phyloP scores from a whole-genome alignment of 345 rosid species.

The Gossypium stocksii region DNA sequence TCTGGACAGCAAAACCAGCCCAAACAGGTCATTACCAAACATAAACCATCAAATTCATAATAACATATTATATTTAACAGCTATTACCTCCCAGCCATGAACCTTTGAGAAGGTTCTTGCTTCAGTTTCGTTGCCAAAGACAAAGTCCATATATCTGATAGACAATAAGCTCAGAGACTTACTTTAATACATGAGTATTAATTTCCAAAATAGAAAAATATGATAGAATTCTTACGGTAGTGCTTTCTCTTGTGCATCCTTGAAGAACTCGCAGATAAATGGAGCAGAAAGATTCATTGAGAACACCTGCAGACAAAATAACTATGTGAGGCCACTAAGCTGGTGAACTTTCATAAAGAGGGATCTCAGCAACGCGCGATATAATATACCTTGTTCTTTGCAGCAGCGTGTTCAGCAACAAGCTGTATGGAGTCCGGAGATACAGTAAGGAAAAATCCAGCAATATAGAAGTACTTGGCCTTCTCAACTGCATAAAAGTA shows the following conservation, averaged over 20 bases:
- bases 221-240: conserved; percentile 54
- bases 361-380: neutral
- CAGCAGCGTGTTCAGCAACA: conserved; percentile 91
- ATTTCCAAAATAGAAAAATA: neutral
- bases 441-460: conserved; percentile 96
- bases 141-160: conserved; percentile 74
- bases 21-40: conserved; percentile 8
- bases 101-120: conserved; percentile 87
- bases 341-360: neutral
- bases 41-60: neutral
- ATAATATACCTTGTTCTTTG: conserved; percentile 69
- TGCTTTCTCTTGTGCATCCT: conserved; percentile 70
- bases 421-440: conserved; percentile 86
- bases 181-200: neutral
- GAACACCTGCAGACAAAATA: conserved; percentile 50
- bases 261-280: conserved; percentile 95
- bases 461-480: conserved; percentile 83
- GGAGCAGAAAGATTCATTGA: conserved; percentile 96
- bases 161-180: neutral
- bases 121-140: conserved; percentile 95
- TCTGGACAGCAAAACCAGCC: conserved; percentile 35
- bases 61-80: conserved; percentile 1
- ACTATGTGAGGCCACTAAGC: conserved; percentile 7
- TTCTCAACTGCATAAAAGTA: conserved; percentile 60
- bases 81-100: conserved; percentile 89